Conservation (phyloP, 2,329 filamentous ascomycete genomes). For the Fusarium coffeatum region DNA sequence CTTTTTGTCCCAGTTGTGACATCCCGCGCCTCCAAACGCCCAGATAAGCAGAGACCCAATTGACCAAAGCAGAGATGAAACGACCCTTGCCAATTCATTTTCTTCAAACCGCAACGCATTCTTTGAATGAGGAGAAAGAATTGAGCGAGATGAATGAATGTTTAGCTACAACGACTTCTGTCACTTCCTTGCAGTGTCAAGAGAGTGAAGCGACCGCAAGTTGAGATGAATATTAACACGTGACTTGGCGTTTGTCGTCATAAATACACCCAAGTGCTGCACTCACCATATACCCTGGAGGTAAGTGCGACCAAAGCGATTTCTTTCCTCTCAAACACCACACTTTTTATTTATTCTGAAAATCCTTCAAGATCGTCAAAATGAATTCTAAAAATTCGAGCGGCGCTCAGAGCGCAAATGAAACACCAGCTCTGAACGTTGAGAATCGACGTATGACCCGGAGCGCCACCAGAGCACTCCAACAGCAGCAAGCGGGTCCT, state of each 20-base stretch:
- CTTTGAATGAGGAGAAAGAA: not conserved
- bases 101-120: not conserved
- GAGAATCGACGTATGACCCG: not conserved
- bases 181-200: not conserved
- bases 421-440: not conserved
- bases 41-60: not conserved
- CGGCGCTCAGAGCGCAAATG: not conserved
- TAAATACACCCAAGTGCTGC: not conserved
- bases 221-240: not conserved
- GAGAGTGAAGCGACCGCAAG: not conserved
- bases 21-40: not conserved
- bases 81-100: not conserved
- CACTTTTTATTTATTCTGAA: not conserved
- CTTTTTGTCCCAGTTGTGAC: not conserved
- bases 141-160: not conserved
- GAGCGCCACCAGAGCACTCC: not conserved
- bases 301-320: not conserved
- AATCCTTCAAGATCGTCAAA: not conserved
- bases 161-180: not conserved
- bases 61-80: not conserved
- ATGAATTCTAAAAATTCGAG: conserved; percentile 17
- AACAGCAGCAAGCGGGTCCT: not conserved
- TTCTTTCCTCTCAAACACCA: not conserved
- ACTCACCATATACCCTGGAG: conserved; percentile 26
- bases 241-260: conserved; percentile 14